phyloP scores from a whole-genome alignment of 192 early-diverging fungal species.

The Coemansia aciculifera region DNA sequence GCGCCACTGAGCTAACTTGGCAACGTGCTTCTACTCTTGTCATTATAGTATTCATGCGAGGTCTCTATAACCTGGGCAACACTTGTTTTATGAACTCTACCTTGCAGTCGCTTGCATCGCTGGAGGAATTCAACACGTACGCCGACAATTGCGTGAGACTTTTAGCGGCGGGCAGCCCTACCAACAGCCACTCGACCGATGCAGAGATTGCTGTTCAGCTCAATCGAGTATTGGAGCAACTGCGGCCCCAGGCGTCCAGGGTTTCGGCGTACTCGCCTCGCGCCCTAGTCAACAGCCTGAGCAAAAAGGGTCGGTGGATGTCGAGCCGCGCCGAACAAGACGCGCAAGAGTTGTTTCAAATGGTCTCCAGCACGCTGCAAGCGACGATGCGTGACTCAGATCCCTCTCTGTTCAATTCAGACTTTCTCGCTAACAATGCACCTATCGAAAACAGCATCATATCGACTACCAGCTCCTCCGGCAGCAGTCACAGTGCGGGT shows the following conservation, averaged over 20 bases:
- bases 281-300: slow-evolving; percentile 51
- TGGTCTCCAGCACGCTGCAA: slow-evolving; percentile 53
- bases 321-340: slow-evolving; percentile 61
- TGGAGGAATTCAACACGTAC: slow-evolving; percentile 31
- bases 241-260: slow-evolving; percentile 28
- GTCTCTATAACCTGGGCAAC: slow-evolving; percentile 81
- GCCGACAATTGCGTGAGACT: slow-evolving; percentile 38
- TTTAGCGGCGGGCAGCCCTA: neutral
- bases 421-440: slow-evolving; percentile 25
- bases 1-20: neutral
- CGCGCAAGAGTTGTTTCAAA: slow-evolving; percentile 65
- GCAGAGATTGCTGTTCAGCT: slow-evolving; percentile 30
- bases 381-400: slow-evolving; percentile 28
- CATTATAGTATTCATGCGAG: slow-evolving; percentile 57
- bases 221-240: slow-evolving; percentile 30
- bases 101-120: slow-evolving; percentile 57
- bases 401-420: slow-evolving; percentile 37
- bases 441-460: slow-evolving; percentile 32
- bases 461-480: slow-evolving; percentile 19
- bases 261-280: slow-evolving; percentile 48
- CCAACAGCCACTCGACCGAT: slow-evolving; percentile 25
- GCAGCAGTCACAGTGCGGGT: neutral
- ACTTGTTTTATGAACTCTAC: slow-evolving; percentile 89
- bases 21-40: neutral
- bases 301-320: slow-evolving; percentile 57